Conservation (phyloP, 2,329 filamentous ascomycete species). For the Epichloe baconii region DNA sequence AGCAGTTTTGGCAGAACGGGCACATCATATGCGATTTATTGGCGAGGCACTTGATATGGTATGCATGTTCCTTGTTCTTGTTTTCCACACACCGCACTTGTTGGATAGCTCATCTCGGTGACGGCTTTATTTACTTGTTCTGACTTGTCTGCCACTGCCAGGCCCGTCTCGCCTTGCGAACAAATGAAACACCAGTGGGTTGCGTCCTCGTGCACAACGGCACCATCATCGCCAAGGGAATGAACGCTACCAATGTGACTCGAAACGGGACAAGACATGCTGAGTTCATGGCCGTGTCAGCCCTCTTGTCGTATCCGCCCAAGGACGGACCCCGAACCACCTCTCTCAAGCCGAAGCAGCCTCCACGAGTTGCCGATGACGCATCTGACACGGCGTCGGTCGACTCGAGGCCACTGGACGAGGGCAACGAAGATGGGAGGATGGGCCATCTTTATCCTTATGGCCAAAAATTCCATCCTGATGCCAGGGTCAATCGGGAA, state of each 20-base stretch:
- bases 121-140: too few species aligned
- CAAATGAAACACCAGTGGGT: conserved; percentile 90
- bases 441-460: conserved; percentile 48
- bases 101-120: too few species aligned
- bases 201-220: conserved; percentile 81
- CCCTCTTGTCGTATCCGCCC: conserved; percentile 33
- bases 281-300: conserved; percentile 75
- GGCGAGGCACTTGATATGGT: conserved; percentile 80
- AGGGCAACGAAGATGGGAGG: conserved; percentile 38
- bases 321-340: conserved; percentile 18
- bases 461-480: conserved; percentile 43
- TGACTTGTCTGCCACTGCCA: conserved; percentile 20
- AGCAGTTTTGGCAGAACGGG: conserved; percentile 18
- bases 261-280: conserved; percentile 88
- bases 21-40: conserved; percentile 49
- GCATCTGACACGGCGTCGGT: conserved; percentile 13
- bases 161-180: conserved; percentile 73
- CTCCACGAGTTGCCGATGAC: conserved; percentile 7
- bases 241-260: conserved; percentile 93
- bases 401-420: conserved; percentile 19
- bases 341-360: conserved; percentile 22
- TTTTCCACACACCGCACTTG: neutral
- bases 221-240: conserved; percentile 72
- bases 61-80: conserved; percentile 22
- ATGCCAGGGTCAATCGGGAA: conserved; percentile 46